Percentiles rank a stretch among this genome's conserved stretches.
These are phyloP conservation scores for Globisporangium ultimum DNA, from an alignment of 352 stramenopile genomes.

Conservation along the genomic window DNA sequence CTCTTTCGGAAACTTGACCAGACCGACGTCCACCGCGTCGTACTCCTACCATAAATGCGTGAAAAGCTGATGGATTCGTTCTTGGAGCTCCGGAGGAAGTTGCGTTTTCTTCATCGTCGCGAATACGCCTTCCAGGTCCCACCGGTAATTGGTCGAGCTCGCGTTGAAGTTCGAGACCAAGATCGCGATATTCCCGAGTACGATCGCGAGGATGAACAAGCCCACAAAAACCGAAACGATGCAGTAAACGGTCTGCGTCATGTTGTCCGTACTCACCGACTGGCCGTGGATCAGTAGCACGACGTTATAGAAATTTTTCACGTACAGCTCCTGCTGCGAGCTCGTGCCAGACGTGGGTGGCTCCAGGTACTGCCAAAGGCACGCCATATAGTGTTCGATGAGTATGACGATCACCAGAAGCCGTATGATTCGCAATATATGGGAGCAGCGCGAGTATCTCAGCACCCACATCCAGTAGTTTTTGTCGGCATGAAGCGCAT, in stretches of 20 bases:
- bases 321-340: neutral
- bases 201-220: slow-evolving; percentile 6
- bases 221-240: neutral
- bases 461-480: too few relatives aligned
- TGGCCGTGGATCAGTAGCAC: slow-evolving; percentile 2
- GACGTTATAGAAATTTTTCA: neutral
- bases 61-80: slow-evolving; percentile 37
- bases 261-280: neutral
- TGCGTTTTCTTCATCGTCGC: slow-evolving; percentile 18
- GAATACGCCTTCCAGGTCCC: slow-evolving; percentile 22
- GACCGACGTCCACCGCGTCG: slow-evolving; percentile 30
- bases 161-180: slow-evolving; percentile 16
- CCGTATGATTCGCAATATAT: too few relatives aligned
- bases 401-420: too few relatives aligned
- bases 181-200: slow-evolving; percentile 21
- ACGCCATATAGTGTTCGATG: too few relatives aligned
- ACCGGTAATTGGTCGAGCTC: slow-evolving; percentile 15
- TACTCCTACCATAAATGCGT: slow-evolving; percentile 42
- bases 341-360: neutral
- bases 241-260: slow-evolving; percentile 4
- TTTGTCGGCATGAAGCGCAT: too few relatives aligned
- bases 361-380: neutral
- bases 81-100: slow-evolving; percentile 23
- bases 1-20: slow-evolving; percentile 31
- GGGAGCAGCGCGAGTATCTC: too few relatives aligned